phyloP scores from a whole-genome alignment of 495 filamentous ascomycete genomes.

The Articulospora tetracladia region DNA sequence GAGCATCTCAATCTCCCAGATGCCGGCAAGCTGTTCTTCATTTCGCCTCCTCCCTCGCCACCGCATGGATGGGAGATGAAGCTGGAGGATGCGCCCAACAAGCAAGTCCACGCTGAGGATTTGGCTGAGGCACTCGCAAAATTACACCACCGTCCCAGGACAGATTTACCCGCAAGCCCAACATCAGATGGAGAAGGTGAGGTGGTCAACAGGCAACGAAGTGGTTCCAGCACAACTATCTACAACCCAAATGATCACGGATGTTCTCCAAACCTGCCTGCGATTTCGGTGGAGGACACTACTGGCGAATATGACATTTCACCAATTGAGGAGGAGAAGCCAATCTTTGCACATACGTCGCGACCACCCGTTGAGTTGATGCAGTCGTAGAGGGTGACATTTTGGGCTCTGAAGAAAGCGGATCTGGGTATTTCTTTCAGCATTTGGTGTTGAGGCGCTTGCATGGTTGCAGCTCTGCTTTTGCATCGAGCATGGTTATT shows the following conservation, averaged over 20 bases:
- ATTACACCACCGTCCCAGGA: slow-evolving; percentile 42
- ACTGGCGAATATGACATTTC: slow-evolving; percentile 53
- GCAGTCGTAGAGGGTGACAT: slow-evolving; percentile 30
- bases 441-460: slow-evolving; percentile 2
- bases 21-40: slow-evolving; percentile 91
- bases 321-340: slow-evolving; percentile 42
- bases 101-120: slow-evolving; percentile 87
- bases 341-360: slow-evolving; percentile 69
- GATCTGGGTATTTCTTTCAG: neutral
- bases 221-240: slow-evolving; percentile 62
- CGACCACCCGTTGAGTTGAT: slow-evolving; percentile 92
- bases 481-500: slow-evolving; percentile 10
- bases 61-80: slow-evolving; percentile 91
- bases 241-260: slow-evolving; percentile 76
- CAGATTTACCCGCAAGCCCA: slow-evolving; percentile 23
- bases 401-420: neutral
- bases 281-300: slow-evolving; percentile 88
- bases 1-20: slow-evolving; percentile 80
- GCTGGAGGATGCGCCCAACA: slow-evolving; percentile 89
- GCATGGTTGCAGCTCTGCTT: slow-evolving; percentile 5
- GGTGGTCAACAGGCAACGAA: slow-evolving; percentile 25
- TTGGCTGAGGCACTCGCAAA: slow-evolving; percentile 74
- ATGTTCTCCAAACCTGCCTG: slow-evolving; percentile 71
- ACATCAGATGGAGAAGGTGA: slow-evolving; percentile 15
- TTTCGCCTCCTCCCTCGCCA: slow-evolving; percentile 86